A percentile compares a stretch with the other conserved stretches of the same genome.
phyloP scores from a whole-genome alignment of 2,329 filamentous ascomycete species.

The Beauveria varroae region DNA sequence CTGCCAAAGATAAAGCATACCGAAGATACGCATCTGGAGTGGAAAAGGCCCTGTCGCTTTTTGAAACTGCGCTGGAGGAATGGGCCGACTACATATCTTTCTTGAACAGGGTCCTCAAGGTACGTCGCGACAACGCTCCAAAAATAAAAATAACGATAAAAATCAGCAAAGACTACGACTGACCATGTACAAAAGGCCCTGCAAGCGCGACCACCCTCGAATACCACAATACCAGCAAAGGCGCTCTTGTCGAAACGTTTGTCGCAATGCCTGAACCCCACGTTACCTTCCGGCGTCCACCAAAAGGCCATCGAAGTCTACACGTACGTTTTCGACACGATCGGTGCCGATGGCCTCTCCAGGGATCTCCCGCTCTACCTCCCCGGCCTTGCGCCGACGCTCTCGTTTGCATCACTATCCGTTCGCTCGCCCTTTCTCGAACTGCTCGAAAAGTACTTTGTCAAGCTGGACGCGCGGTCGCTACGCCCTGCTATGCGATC shows the following conservation, averaged over 20 bases:
- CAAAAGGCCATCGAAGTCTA: slow-evolving; percentile 97
- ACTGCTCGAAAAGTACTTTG: slow-evolving; percentile 72
- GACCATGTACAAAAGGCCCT: slow-evolving; percentile 54
- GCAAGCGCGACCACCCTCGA: slow-evolving; percentile 71
- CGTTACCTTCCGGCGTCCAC: slow-evolving; percentile 89
- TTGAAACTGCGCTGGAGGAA: slow-evolving; percentile 91
- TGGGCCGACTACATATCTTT: slow-evolving; percentile 99
- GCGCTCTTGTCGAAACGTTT: slow-evolving; percentile 78
- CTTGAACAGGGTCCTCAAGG: slow-evolving; percentile 82
- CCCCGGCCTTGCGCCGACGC: slow-evolving; percentile 77
- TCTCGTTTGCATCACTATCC: slow-evolving; percentile 91
- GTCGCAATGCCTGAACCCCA: slow-evolving; percentile 90
- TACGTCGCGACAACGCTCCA: slow-evolving; percentile 26
- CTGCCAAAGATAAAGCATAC: slow-evolving; percentile 59
- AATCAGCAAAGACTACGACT: slow-evolving; percentile 7
- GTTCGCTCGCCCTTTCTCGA: slow-evolving; percentile 81
- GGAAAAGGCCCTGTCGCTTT: slow-evolving; percentile 79
- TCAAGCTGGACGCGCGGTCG: slow-evolving; percentile 60
- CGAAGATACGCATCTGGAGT: slow-evolving; percentile 85
- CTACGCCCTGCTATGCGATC: slow-evolving; percentile 86
- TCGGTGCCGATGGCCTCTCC: slow-evolving; percentile 73
- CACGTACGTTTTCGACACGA: slow-evolving; percentile 75
- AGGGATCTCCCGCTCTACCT: slow-evolving; percentile 81
- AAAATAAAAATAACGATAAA: not conserved
- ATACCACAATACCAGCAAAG: slow-evolving; percentile 72